Evolutionary conservation across 768 basidiomycete genomes (phyloP), one percentile per base, ranked within the genome.

Genomic region (Termitomyces sp.): DNA sequence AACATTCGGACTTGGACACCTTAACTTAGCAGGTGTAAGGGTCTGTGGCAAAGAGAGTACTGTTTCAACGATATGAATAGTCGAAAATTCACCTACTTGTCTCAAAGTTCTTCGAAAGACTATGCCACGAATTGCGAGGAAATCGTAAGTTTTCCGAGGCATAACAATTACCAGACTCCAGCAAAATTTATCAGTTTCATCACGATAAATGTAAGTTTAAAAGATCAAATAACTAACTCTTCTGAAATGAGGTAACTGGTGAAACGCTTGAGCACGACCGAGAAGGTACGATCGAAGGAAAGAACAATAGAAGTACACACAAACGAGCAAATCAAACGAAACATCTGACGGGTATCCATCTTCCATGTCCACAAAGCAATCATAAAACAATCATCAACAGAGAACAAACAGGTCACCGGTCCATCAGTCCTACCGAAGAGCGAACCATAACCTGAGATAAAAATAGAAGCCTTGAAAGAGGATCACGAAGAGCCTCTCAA

Each of bases 401-500:
- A 7, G 31, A 6, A 31, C 17, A 55, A 10, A 40, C 38, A 50
- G 17, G 7, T n/a, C 32, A n/a, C 32, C 31, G 32, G 12, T 43
- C 40, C 54, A 32, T n/a, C 17, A 40, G 5, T 32, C 17, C 15
- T 40, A n/a, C 40, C 40, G 4, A 17, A 31, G 38, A 25, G 29
- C 25, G 15, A 54, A 15, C 29, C 38, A 9, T 6, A 8, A 42
- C 15, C 15, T 31, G 15, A 17, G 10, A 17, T 2, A 31, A 9
- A 34, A 8, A 43, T 9, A 37, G 49, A 38, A 37, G 40, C 40
- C 54, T 45, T 8, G 42, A 53, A 57, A 42, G 55, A 46, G 57
- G 53, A 46, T 60, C 52, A 65, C 17, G 57, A 45, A 29, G 61
- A 60, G 56, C 64, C 48, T 37, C 14, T 51, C 54, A 38, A n/a